Evolutionary conservation across 495 filamentous ascomycete genomes (phyloP).

Genomic region (Penicillium malachiteum): DNA sequence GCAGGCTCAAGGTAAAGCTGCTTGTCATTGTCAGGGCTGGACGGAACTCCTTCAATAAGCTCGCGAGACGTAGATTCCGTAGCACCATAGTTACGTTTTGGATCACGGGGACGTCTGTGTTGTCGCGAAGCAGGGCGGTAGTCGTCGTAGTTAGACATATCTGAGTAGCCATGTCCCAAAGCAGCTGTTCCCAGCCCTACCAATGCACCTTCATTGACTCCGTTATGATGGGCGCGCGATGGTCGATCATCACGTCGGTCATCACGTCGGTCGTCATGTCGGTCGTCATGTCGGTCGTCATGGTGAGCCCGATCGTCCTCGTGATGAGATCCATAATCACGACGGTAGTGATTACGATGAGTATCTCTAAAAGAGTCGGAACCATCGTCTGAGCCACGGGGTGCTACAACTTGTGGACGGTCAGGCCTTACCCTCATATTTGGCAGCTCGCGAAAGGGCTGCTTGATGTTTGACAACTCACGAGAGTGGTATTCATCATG

Average conservation of each 20-base stretch:
- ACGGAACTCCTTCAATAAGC: not conserved
- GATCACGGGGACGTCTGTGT: constrained; percentile 12
- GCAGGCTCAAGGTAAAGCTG: constrained; percentile 20
- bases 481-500: constrained; percentile 31
- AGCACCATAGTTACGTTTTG: constrained; percentile 13
- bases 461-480: constrained; percentile 26
- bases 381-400: constrained; percentile 42
- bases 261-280: constrained; percentile 19
- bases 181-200: constrained; percentile 44
- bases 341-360: constrained; percentile 23
- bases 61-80: constrained; percentile 17
- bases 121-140: constrained; percentile 16
- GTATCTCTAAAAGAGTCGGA: constrained; percentile 31
- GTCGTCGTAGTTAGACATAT: constrained; percentile 38
- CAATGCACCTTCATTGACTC: constrained; percentile 16
- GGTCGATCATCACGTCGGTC: constrained; percentile 30
- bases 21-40: constrained; percentile 14
- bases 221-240: constrained; percentile 17
- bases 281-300: constrained; percentile 23
- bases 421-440: constrained; percentile 24
- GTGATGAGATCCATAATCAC: constrained; percentile 27
- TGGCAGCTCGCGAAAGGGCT: no score
- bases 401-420: constrained; percentile 33
- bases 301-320: not conserved
- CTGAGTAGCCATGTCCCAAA: constrained; percentile 38